Conservation (phyloP, 139 green algal genomes). For the Picochlorum sp. region DNA sequence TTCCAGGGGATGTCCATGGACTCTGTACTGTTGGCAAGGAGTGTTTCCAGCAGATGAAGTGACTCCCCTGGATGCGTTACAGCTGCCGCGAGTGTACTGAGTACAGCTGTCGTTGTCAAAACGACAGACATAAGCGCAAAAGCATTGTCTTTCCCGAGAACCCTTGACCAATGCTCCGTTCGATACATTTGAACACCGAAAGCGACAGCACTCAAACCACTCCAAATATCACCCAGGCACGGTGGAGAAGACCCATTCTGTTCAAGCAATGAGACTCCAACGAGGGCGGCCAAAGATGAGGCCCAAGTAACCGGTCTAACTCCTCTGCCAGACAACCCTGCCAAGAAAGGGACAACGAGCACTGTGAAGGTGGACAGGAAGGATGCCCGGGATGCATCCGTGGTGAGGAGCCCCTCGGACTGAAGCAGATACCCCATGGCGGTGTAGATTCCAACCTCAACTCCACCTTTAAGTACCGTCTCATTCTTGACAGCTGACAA, state of each 20-base stretch:
- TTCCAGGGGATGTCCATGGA: constrained; percentile 24
- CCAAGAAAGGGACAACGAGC: constrained; percentile 67
- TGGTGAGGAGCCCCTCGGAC: constrained; percentile 46
- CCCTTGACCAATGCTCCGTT: constrained; percentile 36
- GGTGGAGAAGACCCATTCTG: constrained; percentile 21
- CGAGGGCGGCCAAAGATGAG: constrained; percentile 42
- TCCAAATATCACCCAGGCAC: constrained; percentile 54
- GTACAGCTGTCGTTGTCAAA: constrained; percentile 28
- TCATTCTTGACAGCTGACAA: constrained; percentile 4
- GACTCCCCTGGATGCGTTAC: constrained; percentile 11
- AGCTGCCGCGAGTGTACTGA: constrained; percentile 8
- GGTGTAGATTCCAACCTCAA: constrained; percentile 35
- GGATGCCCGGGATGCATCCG: constrained; percentile 54
- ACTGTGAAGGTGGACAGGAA: constrained; percentile 81
- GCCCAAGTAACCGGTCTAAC: constrained; percentile 55
- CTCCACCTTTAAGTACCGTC: constrained; percentile 18
- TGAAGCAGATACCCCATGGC: constrained; percentile 49
- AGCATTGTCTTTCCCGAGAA: constrained; percentile 16
- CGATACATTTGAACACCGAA: constrained; percentile 67
- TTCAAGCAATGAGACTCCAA: constrained; percentile 62
- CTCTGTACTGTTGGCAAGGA: not conserved
- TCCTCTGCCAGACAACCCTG: constrained; percentile 43
- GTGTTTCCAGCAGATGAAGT: not conserved
- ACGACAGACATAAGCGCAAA: constrained; percentile 43
- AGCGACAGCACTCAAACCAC: constrained; percentile 51